Evolutionary conservation across 169 alveolate species (phyloP), one percentile per base, ranked within the genome.

Genomic region (Cryptosporidium meleagridis): DNA sequence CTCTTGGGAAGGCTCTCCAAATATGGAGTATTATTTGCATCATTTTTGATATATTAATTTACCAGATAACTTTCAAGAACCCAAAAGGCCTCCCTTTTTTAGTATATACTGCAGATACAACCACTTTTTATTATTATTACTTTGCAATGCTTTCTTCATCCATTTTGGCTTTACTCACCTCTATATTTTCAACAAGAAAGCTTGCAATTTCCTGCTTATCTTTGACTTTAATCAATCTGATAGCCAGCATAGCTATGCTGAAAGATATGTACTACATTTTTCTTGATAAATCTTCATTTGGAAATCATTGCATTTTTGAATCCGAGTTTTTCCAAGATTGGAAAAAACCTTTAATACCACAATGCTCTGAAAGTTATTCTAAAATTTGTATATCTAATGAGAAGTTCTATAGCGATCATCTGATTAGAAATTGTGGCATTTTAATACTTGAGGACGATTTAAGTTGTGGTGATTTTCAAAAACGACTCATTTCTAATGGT

Each of bases 21-120:
- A 80, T 80, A 14, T 80, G 89, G 89, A 62, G 80, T 41, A 80
- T 65, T 61, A 29, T 67, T 26, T 26, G 80, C 18, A 62, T 80
- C 0, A 26, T 62, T 5, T 80, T 62, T 21, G 62, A 29, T 29
- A 23, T 80, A 14, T 44, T 80, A 44, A 59, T 80, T 80, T 65
- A 61, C 29, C 31, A 55, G 16, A 23, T 62, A 10, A 31, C 44
- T n/a, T 62, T 80, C 33, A 62, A 26, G 41, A 23, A 80, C 45
- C 14, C 67, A 9, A 80, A 33, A 18, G 70, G 67, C 6, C 41
- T 80, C 37, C 48, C 67, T 26, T 80, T 44, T 18, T 35, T 67
- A 51, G 59, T 80, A 18, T 80, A 80, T 29, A 45, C 89, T 16
- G 2, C 48, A 18, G 55, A 62, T 26, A 29, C 89, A 37, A 37